Base-by-base conservation (phyloP, 164 flowering plant species). In the Taxillus chinensis region DNA sequence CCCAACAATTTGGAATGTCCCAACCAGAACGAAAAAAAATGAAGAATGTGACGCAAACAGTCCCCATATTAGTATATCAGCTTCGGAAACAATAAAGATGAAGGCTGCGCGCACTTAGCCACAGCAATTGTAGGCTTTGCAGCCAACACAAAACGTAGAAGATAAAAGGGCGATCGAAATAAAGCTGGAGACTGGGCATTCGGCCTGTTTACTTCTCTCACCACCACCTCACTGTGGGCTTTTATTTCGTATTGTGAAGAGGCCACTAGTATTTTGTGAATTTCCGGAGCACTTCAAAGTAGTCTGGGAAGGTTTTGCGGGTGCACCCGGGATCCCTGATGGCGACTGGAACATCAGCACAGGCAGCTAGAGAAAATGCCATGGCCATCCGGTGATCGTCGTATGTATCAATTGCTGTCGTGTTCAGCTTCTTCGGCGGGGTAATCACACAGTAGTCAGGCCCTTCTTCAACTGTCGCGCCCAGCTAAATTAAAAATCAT, bases 371-470 rank as follows among this genome's bases (percentile, higher is more conserved):
- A 66, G 99, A 95, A 70, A 95, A 95, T 27, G 99, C 90, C 99
- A 95, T 95, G 64, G 99, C 97, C 99, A 95, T 95, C 66, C 97
- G 80, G 70, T 95, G 97, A 74, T 91, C 99, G 63, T 95, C 97
- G 10, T 91, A 95, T 2, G 97, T 95, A 73, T 95, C 99, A 0
- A 95, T 91, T 9, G 86, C 76, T 15, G 99, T 75, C 62, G 84
- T 78, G 11, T 87, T 89, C 64, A 95, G 65, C 67, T 75, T 91
- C 84, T 95, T 89, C 1, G 99, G 97, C 41, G 99, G 99, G 39
- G 90, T 89, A 57, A 95, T 95, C 62, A 95, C 71, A 62, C 99
- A 95, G 74, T 91, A 95, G 68, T 95, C 99, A 15, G 93, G 77
- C 27, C 99, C 99, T 87, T 95, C 97, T 77, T 86, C 96, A 57